Evolutionary conservation across 352 stramenopile species (phyloP).

Genomic region (Globisporangium cylindrosporum): DNA sequence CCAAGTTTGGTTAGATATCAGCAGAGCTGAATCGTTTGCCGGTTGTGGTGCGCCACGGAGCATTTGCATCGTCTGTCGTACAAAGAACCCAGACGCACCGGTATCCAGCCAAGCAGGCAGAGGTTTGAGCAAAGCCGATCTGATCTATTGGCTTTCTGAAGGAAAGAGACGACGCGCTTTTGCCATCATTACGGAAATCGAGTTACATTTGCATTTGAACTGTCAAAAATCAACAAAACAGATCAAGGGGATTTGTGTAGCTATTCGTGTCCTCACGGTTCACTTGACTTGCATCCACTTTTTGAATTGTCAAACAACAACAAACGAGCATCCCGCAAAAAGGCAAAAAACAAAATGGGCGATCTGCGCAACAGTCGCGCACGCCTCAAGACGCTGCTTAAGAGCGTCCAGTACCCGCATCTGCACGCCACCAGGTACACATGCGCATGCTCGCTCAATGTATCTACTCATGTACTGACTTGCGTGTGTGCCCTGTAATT

Average conservation of each 20-base stretch:
- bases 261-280: background rate
- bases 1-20: slow-evolving; percentile 29
- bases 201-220: too few relatives aligned
- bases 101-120: background rate
- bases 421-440: slow-evolving; percentile 26
- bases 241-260: background rate
- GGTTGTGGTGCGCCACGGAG: background rate
- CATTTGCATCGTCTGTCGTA: background rate
- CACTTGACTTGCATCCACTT: background rate
- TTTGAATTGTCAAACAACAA: slow-evolving; percentile 11
- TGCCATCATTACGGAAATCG: background rate
- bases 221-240: background rate
- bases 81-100: background rate
- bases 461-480: background rate
- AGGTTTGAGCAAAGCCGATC: background rate
- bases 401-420: slow-evolving; percentile 48
- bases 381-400: slow-evolving; percentile 58
- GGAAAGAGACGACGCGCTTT: background rate
- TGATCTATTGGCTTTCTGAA: background rate
- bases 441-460: background rate
- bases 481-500: background rate
- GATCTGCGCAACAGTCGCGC: slow-evolving; percentile 56
- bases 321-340: too few relatives aligned
- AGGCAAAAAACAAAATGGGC: slow-evolving; percentile 18
- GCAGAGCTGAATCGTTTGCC: background rate